Evolutionary conservation across 1,139 yeast genomes (phyloP), one percentile per base, ranked within the genome.

Genomic region (Eremothecium gossypii): DNA sequence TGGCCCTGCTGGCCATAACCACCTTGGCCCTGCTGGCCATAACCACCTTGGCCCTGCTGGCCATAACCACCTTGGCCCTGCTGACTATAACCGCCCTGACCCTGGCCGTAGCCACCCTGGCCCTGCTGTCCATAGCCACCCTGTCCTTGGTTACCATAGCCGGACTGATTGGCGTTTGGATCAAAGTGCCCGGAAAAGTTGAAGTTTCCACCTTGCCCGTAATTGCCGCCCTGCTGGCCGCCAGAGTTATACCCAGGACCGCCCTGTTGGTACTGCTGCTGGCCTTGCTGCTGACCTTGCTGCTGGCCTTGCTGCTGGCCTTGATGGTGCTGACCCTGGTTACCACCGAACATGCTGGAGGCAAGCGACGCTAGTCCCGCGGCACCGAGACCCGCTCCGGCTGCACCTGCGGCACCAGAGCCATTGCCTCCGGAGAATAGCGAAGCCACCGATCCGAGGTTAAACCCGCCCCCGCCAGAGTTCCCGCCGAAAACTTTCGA

Each of bases 361-460:
- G 60, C 60, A 39, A 54, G 43, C 8, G 55, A 44, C 7, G 56
- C 55, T 28, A 53, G 43, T 3, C 50, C 50, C 17, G 52, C 39
- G 33, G 47, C 42, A 7, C 50, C 47, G 53, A 52, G 48, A 8
- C 50, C 30, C 12, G 27, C 10, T 8, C 10, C n/a, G 9, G 27
- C 34, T 17, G 23, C 23, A n/a, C 31, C 29, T 11, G 30, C 31
- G n/a, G 42, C 37, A 12, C 43, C 37, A 4, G 29, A 14, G 13
- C 13, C 5, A n/a, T n/a, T 13, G 27, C 43, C 43, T 6, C 52
- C 49, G 29, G 49, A 45, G n/a, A 55, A 41, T 50, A 57, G 23
- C 2, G 57, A 54, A 34, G 52, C 48, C 7, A 52, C 53, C 12
- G 57, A 50, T 8, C 49, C 45, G 32, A 54, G 38, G 39, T 52